Percentiles rank a stretch among this genome's conserved stretches.
phyloP scores from a whole-genome alignment of 2,329 filamentous ascomycete genomes.

The Chaetomium globosum region DNA sequence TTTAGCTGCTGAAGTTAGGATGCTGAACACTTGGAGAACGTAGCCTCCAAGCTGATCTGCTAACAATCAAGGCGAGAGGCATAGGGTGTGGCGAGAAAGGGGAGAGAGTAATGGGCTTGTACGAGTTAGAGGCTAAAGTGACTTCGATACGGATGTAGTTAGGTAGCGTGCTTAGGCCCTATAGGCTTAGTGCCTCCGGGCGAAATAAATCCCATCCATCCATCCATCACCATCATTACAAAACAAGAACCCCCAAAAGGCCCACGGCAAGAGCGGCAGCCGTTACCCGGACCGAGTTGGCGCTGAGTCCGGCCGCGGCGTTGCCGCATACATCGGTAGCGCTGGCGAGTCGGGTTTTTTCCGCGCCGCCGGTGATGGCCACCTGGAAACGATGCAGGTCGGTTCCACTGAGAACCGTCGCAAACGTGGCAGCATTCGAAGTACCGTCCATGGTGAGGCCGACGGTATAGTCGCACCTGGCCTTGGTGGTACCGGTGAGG shows the following conservation, averaged over 20 bases:
- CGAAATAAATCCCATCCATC: too few species aligned
- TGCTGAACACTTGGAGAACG: too few species aligned
- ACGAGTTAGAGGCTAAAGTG: too few species aligned
- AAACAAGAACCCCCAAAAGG: not conserved
- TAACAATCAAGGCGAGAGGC: too few species aligned
- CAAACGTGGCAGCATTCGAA: not conserved
- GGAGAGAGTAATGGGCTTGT: too few species aligned
- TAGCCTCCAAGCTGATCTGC: too few species aligned
- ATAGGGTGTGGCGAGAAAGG: too few species aligned
- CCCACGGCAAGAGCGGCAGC: slow-evolving; percentile 5
- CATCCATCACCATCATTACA: not conserved
- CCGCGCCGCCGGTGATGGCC: slow-evolving; percentile 12
- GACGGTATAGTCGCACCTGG: not conserved
- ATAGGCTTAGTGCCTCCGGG: too few species aligned
- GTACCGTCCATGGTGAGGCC: not conserved
- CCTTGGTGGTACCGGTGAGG: not conserved
- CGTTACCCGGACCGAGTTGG: not conserved
- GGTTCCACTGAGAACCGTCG: not conserved
- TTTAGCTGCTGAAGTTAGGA: too few species aligned
- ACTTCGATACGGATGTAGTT: too few species aligned
- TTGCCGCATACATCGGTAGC: slow-evolving; percentile 13
- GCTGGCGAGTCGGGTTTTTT: not conserved
- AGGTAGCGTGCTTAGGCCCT: too few species aligned
- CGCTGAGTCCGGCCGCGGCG: not conserved
- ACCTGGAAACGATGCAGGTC: slow-evolving; percentile 10